Conservation (phyloP, 768 basidiomycete species). For the Coprinopsis marcescibilis region DNA sequence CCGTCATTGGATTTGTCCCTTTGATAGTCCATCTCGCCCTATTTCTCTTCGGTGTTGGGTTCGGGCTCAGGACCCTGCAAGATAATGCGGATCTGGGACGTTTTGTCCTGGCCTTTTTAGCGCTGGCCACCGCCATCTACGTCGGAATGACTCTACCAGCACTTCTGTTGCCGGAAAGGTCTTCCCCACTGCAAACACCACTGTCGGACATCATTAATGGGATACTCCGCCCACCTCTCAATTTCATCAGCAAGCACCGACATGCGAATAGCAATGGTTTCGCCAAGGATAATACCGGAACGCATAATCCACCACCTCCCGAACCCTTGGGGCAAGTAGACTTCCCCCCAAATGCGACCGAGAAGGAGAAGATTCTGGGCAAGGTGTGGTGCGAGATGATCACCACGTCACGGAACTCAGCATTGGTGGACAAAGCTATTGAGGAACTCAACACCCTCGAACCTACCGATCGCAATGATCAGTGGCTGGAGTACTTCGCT, state of each 20-base stretch:
- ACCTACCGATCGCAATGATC: not conserved
- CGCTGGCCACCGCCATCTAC: not conserved
- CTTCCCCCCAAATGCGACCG: not conserved
- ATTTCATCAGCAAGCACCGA: no score
- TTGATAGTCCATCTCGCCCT: conserved; percentile 14
- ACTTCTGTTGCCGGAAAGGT: not conserved
- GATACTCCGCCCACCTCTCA: not conserved
- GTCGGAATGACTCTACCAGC: not conserved
- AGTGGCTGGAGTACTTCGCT: conserved; percentile 2
- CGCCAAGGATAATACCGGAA: no score
- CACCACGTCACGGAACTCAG: not conserved
- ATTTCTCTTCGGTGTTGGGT: conserved; percentile 15
- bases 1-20: conserved; percentile 12
- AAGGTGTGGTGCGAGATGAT: not conserved
- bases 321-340: not conserved
- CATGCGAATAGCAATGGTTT: no score
- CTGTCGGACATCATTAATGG: not conserved
- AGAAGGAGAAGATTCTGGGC: not conserved
- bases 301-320: not conserved
- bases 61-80: conserved; percentile 3
- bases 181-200: not conserved
- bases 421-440: not conserved
- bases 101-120: not conserved
- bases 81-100: not conserved
- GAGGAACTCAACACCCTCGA: not conserved